phyloP scores from a whole-genome alignment of 352 stramenopile genomes.

The Pythium brachiatum region DNA sequence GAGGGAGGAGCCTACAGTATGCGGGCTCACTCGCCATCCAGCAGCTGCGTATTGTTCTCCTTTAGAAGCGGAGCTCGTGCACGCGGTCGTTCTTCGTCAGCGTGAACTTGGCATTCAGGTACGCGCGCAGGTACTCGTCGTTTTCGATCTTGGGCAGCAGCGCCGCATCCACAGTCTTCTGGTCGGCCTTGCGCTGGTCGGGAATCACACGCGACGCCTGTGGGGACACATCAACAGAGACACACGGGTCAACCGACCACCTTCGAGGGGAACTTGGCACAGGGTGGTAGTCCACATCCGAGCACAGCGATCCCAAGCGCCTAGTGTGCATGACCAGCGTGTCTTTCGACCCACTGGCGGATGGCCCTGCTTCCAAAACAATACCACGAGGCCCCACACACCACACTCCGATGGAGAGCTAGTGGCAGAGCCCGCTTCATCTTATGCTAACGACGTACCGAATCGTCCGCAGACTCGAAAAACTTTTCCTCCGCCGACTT shows the following conservation, averaged over 20 bases:
- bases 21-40: not conserved
- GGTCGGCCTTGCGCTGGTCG: slow-evolving; percentile 95
- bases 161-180: slow-evolving; percentile 93
- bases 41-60: not conserved
- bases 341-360: not conserved
- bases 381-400: not conserved
- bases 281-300: slow-evolving; percentile 2
- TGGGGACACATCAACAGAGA: slow-evolving; percentile 5
- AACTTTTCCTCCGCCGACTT: slow-evolving; percentile 89
- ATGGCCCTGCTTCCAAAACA: not conserved
- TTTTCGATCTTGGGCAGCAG: slow-evolving; percentile 60
- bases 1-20: not conserved
- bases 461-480: slow-evolving; percentile 52
- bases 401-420: not conserved
- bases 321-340: slow-evolving; percentile 13
- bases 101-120: slow-evolving; percentile 94
- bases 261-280: slow-evolving; percentile 14
- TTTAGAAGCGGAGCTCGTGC: slow-evolving; percentile 97
- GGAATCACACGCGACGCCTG: slow-evolving; percentile 66
- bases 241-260: slow-evolving; percentile 20
- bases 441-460: slow-evolving; percentile 19
- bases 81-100: slow-evolving; percentile 92
- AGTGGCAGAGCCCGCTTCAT: not conserved
- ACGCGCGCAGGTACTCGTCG: slow-evolving; percentile 91
- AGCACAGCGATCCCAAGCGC: slow-evolving; percentile 70